Evolutionary conservation across 257 asterid genomes (phyloP).

Genomic region (Parsonsia alboflavescens): DNA sequence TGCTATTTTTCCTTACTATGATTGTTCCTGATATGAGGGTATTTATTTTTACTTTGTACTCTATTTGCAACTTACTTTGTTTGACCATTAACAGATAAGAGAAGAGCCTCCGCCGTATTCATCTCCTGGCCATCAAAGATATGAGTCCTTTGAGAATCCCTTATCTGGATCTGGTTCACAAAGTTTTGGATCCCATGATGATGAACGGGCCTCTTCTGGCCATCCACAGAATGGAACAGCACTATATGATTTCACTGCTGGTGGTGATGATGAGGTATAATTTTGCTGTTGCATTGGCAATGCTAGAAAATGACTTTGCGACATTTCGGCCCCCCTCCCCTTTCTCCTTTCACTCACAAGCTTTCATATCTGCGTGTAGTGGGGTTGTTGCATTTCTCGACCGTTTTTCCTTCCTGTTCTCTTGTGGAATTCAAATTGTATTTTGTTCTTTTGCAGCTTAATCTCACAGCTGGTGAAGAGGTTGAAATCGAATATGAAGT

Average conservation of each 20-base stretch:
- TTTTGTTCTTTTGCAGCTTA: constrained; percentile 56
- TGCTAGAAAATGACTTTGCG: background rate
- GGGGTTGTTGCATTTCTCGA: too few relatives aligned
- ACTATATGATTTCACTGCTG: constrained; percentile 97
- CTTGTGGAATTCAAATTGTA: constrained; percentile 12
- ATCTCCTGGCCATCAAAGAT: constrained; percentile 71
- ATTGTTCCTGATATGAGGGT: constrained; percentile 7
- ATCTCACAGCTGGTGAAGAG: constrained; percentile 89
- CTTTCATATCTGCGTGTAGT: background rate
- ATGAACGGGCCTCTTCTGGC: constrained; percentile 66
- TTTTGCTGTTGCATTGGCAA: background rate
- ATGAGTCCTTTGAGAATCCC: constrained; percentile 88
- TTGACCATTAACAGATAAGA: constrained; percentile 54
- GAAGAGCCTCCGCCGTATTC: constrained; percentile 99
- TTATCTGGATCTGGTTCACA: constrained; percentile 72
- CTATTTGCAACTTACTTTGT: constrained; percentile 18
- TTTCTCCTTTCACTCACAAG: background rate
- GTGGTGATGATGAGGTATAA: constrained; percentile 98
- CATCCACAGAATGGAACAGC: constrained; percentile 74
- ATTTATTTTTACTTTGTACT: background rate
- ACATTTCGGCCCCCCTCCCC: background rate
- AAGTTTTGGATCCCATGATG: constrained; percentile 59
- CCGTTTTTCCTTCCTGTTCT: background rate
- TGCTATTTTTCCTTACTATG: constrained; percentile 7
- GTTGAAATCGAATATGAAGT: constrained; percentile 94